Evolutionary conservation across 2,329 filamentous ascomycete species (phyloP).

Genomic region (Verticillium longisporum): DNA sequence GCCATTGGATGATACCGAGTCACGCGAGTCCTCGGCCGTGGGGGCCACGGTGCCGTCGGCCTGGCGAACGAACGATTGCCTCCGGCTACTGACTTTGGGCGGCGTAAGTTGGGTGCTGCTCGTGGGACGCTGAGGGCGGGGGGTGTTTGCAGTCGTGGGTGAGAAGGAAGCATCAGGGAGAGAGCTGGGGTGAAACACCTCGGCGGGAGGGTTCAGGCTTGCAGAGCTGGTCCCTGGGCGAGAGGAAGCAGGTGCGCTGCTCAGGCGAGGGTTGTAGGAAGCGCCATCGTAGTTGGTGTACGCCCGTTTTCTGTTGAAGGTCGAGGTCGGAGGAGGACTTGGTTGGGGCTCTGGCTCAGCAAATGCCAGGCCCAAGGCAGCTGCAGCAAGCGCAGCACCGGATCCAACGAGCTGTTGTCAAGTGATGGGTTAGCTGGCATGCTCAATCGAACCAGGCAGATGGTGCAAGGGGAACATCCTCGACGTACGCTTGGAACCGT

Average conservation of each 20-base stretch:
- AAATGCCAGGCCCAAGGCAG: conserved; percentile 52
- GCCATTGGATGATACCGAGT: conserved; percentile 54
- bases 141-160: conserved; percentile 18
- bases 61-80: conserved; percentile 34
- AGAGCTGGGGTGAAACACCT: conserved; percentile 16
- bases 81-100: conserved; percentile 29
- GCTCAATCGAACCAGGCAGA: conserved; percentile 9
- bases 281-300: conserved; percentile 15
- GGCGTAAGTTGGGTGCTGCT: conserved; percentile 31
- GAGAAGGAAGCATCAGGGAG: conserved; percentile 7
- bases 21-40: conserved; percentile 38
- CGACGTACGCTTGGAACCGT: conserved; percentile 43
- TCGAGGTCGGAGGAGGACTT: conserved; percentile 13
- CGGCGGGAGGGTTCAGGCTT: conserved; percentile 20
- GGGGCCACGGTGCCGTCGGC: conserved; percentile 28
- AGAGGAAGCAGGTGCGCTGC: conserved; percentile 21
- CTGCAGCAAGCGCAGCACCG: conserved; percentile 54
- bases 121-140: conserved; percentile 21
- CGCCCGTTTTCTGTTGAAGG: conserved; percentile 7
- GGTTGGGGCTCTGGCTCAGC: conserved; percentile 41
- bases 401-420: conserved; percentile 49
- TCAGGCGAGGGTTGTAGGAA: conserved; percentile 15
- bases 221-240: conserved; percentile 38
- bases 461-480: conserved; percentile 1
- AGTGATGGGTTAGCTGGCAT: not conserved